These are phyloP conservation scores for Solanum habrochaites DNA, from an alignment of 257 asterid species.

Conservation along the genomic window DNA sequence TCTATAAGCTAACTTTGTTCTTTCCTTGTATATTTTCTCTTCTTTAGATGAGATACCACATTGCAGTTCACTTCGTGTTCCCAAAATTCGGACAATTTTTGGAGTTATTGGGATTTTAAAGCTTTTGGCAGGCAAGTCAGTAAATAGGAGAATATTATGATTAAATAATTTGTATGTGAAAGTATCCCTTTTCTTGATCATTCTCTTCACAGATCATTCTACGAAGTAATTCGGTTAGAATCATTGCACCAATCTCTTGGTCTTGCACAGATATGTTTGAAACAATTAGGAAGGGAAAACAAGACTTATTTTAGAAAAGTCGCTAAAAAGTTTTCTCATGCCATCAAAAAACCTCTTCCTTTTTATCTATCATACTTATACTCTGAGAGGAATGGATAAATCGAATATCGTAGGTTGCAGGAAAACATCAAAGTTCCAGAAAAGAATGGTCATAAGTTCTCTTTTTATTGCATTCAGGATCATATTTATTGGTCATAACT, in stretches of 20 bases:
- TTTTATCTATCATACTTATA: not conserved
- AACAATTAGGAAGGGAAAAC: not conserved
- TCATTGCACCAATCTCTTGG: not conserved
- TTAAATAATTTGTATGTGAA: not conserved
- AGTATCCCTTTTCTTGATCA: not conserved
- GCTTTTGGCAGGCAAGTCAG: slow-evolving; percentile 59
- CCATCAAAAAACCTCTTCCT: not conserved
- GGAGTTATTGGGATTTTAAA: slow-evolving; percentile 82
- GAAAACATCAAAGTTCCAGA: not conserved
- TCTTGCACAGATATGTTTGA: not conserved
- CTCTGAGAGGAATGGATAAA: not conserved
- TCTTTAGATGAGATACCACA: slow-evolving; percentile 57
- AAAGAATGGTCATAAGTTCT: not conserved
- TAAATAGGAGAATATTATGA: not conserved
- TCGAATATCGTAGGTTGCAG: not conserved
- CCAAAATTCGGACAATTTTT: slow-evolving; percentile 53
- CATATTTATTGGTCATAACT: slow-evolving; percentile 63
- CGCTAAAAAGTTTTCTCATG: not conserved
- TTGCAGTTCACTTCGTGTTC: slow-evolving; percentile 48
- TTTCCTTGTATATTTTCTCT: not conserved
- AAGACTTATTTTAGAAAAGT: not conserved
- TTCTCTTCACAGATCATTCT: not conserved
- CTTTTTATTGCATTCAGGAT: slow-evolving; percentile 37
- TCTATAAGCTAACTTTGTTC: not conserved
- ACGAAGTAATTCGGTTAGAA: not conserved